These are phyloP conservation scores for Apiospora sp. DNA, from an alignment of 2,329 filamentous ascomycete genomes.

Conservation along the genomic window DNA sequence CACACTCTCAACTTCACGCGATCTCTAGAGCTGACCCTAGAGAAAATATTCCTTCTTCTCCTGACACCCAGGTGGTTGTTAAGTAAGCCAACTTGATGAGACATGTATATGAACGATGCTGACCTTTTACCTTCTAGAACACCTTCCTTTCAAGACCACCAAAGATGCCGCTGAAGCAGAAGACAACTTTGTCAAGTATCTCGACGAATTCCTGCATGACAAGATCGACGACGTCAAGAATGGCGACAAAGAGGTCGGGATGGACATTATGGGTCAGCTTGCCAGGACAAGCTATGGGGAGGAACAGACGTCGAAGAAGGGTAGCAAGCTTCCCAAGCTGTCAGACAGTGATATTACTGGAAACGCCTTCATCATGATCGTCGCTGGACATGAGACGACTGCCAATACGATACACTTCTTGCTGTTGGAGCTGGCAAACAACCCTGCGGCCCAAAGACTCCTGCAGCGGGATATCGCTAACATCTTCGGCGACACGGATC, in stretches of 20 bases:
- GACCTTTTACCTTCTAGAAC: neutral
- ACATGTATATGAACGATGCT: neutral
- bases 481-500: slow-evolving; percentile 66
- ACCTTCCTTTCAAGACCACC: slow-evolving; percentile 59
- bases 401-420: slow-evolving; percentile 79
- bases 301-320: slow-evolving; percentile 30
- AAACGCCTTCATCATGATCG: slow-evolving; percentile 73
- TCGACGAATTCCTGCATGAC: slow-evolving; percentile 71
- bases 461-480: slow-evolving; percentile 75
- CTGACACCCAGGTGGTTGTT: slow-evolving; percentile 66
- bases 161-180: slow-evolving; percentile 62
- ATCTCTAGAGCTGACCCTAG: slow-evolving; percentile 67
- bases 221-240: slow-evolving; percentile 57
- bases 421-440: slow-evolving; percentile 71
- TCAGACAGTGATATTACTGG: slow-evolving; percentile 73
- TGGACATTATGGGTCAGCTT: slow-evolving; percentile 62
- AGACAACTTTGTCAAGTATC: slow-evolving; percentile 72
- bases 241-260: slow-evolving; percentile 51
- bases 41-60: slow-evolving; percentile 69
- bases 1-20: slow-evolving; percentile 72
- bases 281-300: slow-evolving; percentile 51
- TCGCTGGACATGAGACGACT: slow-evolving; percentile 84
- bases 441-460: slow-evolving; percentile 67
- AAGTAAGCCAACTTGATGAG: slow-evolving; percentile 45
- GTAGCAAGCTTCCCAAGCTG: slow-evolving; percentile 48